Percentiles rank a stretch among this genome's conserved stretches.
Conservation (phyloP, 2,329 filamentous ascomycete genomes). For the Cladosporium phlei region DNA sequence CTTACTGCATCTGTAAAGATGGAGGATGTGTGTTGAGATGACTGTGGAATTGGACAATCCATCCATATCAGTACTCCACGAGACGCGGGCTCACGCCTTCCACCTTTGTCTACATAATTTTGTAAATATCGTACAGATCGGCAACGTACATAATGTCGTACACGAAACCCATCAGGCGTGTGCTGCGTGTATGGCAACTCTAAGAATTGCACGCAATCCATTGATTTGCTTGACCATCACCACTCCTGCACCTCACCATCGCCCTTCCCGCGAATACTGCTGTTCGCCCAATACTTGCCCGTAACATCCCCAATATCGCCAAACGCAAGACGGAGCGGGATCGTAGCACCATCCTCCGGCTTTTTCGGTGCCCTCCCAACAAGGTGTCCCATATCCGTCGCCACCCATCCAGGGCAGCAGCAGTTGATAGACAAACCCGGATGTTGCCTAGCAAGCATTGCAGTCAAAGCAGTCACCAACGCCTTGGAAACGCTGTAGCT, state of each 20-base stretch:
- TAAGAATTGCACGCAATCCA: no score
- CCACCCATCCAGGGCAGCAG: conserved; percentile 37
- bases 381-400: conserved; percentile 34
- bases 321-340: conserved; percentile 33
- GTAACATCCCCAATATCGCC: conserved; percentile 31
- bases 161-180: no score
- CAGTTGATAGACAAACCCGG: conserved; percentile 31
- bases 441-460: conserved; percentile 29
- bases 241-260: conserved; percentile 30
- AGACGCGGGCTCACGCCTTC: no score
- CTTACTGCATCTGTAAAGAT: no score
- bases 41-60: no score
- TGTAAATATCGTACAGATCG: no score
- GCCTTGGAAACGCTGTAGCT: conserved; percentile 35
- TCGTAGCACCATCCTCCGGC: conserved; percentile 33
- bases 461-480: conserved; percentile 31
- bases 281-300: conserved; percentile 36
- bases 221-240: no score
- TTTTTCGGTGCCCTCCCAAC: conserved; percentile 30
- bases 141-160: no score
- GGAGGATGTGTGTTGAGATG: no score
- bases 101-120: no score
- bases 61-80: no score
- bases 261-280: conserved; percentile 28
- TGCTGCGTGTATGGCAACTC: no score